Conservation (phyloP, 2,329 filamentous ascomycete genomes). For the Cryphonectria carpinicola region DNA sequence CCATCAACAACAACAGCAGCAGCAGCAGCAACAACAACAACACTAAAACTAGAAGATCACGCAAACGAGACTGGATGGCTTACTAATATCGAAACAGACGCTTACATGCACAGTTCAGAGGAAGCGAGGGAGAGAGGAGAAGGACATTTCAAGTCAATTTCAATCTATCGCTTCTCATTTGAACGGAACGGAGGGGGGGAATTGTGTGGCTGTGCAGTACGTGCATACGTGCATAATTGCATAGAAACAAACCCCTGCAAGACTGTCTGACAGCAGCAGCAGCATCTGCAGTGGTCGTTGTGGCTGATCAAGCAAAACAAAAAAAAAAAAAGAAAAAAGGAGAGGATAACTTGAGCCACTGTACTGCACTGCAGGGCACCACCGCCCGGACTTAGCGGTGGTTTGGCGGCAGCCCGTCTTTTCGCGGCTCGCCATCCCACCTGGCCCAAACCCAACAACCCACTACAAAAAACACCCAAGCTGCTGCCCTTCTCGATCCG, state of each 20-base stretch:
- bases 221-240: neutral
- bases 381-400: constrained; percentile 18
- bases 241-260: too few species aligned
- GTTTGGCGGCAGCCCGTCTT: constrained; percentile 14
- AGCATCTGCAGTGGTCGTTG: neutral
- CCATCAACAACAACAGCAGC: too few species aligned
- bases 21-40: neutral
- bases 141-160: neutral
- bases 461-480: constrained; percentile 29
- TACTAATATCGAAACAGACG: neutral
- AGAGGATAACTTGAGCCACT: neutral
- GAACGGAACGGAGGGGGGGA: neutral
- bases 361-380: neutral
- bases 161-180: neutral
- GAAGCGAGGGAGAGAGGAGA: neutral
- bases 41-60: neutral
- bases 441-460: constrained; percentile 6
- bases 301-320: neutral
- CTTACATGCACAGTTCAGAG: neutral
- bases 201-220: neutral
- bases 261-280: neutral
- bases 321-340: too few species aligned
- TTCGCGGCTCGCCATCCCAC: constrained; percentile 16
- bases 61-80: neutral
- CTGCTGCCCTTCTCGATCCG: constrained; percentile 36